Evolutionary conservation across 495 filamentous ascomycete species (phyloP), one percentile per base, ranked within the genome.

Genomic region (Penicillium mononematosum): DNA sequence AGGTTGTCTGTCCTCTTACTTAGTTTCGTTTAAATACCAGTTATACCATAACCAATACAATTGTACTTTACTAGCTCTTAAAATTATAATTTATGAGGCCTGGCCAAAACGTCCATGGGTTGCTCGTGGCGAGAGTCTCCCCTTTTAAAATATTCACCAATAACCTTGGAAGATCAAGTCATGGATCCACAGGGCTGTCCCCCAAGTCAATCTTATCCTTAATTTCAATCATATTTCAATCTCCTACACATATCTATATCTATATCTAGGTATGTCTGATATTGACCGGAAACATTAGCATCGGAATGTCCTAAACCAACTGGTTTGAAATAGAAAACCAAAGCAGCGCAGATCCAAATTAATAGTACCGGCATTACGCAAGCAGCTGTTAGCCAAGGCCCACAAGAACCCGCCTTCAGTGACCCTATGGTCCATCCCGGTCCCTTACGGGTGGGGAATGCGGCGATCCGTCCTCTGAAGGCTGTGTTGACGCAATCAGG

Each of bases 401-500:
- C 59, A 68, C 61, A 50, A 42, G 32, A 56, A 69, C 72, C 70
- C 69, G 70, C 69, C 64, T 65, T 70, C 71, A 66, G 68, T 61
- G 59, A 62, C 66, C 69, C 58, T 68, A 61, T 68, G 71, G 70
- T 68, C 66, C 68, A 71, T 66, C 63, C 63, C 58, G 69, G 72
- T 74, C 74, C 74, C 71, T 75, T 73, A 68, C 67, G 47, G 66
- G 74, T 77, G 74, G 72, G 64, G 72, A 72, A 73, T 71, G 71
- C 68, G 69, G 63, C 74, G 72, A 77, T 77, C 45, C 74, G 64
- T 50, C 63, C 63, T 64, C 59, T 55, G 53, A 47, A 64, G 59
- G 60, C 63, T 64, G 60, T 58, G 59, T 61, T 72, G 60, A 69
- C 67, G 73, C 70, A 70, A 73, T 74, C 53, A 43, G 52, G 52